phyloP scores from a whole-genome alignment of 805 yeast species.

The Monosporozyma servazzii region DNA sequence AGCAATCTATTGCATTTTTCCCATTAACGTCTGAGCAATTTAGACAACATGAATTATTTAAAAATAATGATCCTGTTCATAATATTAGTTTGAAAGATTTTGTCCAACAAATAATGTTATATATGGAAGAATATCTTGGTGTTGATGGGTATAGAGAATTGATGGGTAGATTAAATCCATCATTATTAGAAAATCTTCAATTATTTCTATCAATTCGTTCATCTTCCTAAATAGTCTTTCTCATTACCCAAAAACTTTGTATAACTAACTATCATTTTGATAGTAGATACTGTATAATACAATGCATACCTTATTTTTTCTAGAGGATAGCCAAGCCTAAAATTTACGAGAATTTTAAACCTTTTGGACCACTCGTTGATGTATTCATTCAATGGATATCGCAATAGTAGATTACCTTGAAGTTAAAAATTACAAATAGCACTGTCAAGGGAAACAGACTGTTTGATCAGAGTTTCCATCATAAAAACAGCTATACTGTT shows the following conservation, averaged over 20 bases:
- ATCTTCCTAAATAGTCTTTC: not conserved
- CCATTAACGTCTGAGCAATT: constrained; percentile 34
- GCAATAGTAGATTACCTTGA: no score
- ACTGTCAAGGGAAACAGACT: no score
- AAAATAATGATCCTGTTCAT: constrained; percentile 43
- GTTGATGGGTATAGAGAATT: constrained; percentile 17
- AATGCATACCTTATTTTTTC: not conserved
- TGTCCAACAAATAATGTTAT: constrained; percentile 30
- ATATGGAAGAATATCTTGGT: constrained; percentile 22
- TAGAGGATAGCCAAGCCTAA: no score
- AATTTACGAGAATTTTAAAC: no score
- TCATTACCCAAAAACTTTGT: not conserved
- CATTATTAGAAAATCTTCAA: constrained; percentile 21
- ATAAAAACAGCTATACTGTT: no score
- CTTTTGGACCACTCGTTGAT: no score
- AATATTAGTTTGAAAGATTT: constrained; percentile 40
- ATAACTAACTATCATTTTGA: not conserved
- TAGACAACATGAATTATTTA: constrained; percentile 33
- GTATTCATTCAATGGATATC: no score
- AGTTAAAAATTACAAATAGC: no score
- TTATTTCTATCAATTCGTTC: constrained; percentile 15
- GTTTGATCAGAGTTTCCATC: no score
- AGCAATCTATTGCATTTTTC: constrained; percentile 23
- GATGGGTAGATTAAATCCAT: constrained; percentile 14
- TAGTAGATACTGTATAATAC: not conserved